Evolutionary conservation across 176 grass and related monocot species (phyloP).

Genomic region (Avena insularis): DNA sequence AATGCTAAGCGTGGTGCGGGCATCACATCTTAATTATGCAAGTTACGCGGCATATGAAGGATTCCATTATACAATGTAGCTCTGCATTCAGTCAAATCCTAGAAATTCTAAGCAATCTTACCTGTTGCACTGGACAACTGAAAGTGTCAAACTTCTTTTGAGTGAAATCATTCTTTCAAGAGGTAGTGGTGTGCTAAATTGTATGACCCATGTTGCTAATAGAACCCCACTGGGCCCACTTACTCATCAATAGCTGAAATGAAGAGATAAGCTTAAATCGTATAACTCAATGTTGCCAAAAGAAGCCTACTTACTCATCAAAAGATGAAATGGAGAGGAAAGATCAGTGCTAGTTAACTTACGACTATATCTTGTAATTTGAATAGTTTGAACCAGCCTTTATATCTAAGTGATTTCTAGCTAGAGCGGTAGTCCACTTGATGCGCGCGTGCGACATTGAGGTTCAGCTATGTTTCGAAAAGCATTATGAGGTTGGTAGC

Average conservation of each 20-base stretch:
- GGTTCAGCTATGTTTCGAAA: not conserved
- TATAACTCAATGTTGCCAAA: not conserved
- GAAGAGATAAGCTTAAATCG: not conserved
- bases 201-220: not conserved
- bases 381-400: no score
- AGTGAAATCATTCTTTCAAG: no score
- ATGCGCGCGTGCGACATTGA: not conserved
- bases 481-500: no score
- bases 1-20: not conserved
- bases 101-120: no score
- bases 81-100: no score
- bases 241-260: not conserved
- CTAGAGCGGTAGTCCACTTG: not conserved
- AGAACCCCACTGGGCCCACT: not conserved
- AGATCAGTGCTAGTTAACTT: no score
- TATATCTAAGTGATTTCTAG: no score
- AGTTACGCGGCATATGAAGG: not conserved
- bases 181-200: not conserved
- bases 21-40: not conserved
- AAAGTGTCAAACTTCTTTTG: no score
- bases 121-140: no score
- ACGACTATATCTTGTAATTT: no score
- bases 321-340: not conserved
- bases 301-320: no score
- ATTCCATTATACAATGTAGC: no score